Conservation (phyloP, 2,329 filamentous ascomycete species). For the Cladophialophora exuberans region DNA sequence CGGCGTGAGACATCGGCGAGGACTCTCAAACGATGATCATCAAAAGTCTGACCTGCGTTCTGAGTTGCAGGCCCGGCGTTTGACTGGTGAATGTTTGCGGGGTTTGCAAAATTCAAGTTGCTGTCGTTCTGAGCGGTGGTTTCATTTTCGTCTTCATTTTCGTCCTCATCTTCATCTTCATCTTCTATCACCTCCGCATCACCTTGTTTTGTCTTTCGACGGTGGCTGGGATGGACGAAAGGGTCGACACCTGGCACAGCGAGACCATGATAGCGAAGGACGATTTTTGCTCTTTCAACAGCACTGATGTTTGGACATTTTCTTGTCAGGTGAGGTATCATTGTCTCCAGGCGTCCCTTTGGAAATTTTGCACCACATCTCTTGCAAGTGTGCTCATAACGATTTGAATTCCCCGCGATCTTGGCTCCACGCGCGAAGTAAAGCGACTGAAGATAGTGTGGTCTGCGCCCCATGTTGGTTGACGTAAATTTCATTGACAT, state of each 20-base stretch:
- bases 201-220: background rate
- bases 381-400: conserved; percentile 90
- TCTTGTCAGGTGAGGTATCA: conserved; percentile 81
- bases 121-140: background rate
- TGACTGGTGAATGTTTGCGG: too few species aligned
- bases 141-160: background rate
- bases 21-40: conserved; percentile 81
- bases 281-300: conserved; percentile 74
- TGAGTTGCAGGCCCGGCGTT: conserved; percentile 28
- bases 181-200: conserved; percentile 38
- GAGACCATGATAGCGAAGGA: conserved; percentile 72
- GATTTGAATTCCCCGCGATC: conserved; percentile 84
- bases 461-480: conserved; percentile 75
- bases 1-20: conserved; percentile 86
- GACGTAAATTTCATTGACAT: background rate
- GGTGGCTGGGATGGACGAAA: conserved; percentile 34
- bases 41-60: conserved; percentile 65
- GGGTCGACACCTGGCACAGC: conserved; percentile 44
- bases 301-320: conserved; percentile 80
- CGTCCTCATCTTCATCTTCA: background rate
- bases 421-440: conserved; percentile 88
- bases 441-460: conserved; percentile 81
- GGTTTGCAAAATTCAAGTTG: background rate
- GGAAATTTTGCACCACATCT: conserved; percentile 86
- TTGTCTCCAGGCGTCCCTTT: conserved; percentile 82